Evolutionary conservation across 2,329 filamentous ascomycete species (phyloP), one percentile per base, ranked within the genome.

Genomic region (Phoma sp.): DNA sequence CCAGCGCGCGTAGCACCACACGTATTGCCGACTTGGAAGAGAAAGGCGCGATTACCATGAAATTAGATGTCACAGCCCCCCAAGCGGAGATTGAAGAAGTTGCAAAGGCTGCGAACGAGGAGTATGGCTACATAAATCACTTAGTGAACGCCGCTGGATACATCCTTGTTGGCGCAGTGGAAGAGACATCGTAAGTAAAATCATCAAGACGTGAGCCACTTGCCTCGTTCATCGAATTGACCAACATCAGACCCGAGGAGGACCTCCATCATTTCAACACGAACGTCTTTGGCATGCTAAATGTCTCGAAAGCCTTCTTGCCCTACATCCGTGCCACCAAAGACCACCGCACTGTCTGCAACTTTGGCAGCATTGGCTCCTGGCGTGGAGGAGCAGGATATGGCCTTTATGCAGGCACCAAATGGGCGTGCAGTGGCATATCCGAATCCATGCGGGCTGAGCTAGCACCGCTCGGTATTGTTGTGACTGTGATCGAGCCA

Each of bases 211-310:
- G 14, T 23, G 14, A 18, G 18, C 18, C 18, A 18, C 18, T 18
- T 18, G 18, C 14, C 9, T 29, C 8, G 13, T 4, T n/a, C 2
- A 13, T 32, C 4, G 24, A 14, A 29, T 11, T 57, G 73, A 72
- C 47, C 68, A 64, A 63, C 32, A 8, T 23, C 33, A 75, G 74
- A 8, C 70, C 72, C 9, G 64, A 71, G n/a, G 77, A 81, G 61
- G 72, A 76, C 22, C 68, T 69, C 37, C 66, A 74, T 22, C 59
- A 67, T 9, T 83, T 82, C 66, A 76, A 80, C 62, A 82, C 81
- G 29, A 85, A 86, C 51, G 79, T 85, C 27, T 81, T 84, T 57
- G 83, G 82, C 2, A 67, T 74, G 7, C 66, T 83, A 46, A 82
- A 80, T 51, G 75, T 82, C 0, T 75, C 78, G 25, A 77, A 79